Percentiles rank a stretch among this genome's conserved stretches.
These are phyloP conservation scores for Penicillium sp. DNA, from an alignment of 2,329 filamentous ascomycete species.

Conservation along the genomic window DNA sequence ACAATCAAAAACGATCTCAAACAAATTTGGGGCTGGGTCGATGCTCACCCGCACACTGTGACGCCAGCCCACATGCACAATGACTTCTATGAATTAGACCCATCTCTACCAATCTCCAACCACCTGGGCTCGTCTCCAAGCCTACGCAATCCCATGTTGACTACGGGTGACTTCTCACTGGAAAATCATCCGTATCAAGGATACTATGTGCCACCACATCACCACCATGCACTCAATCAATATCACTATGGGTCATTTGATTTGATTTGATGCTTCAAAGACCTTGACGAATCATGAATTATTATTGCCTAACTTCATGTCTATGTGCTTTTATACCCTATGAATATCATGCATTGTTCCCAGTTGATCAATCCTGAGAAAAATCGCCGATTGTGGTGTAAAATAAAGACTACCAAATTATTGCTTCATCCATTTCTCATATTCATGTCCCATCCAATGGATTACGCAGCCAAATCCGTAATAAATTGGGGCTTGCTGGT, in stretches of 20 bases:
- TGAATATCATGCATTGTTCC: neutral
- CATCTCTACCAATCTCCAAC: conserved; percentile 26
- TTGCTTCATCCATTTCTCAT: neutral
- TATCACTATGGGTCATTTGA: conserved; percentile 23
- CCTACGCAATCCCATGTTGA: conserved; percentile 68
- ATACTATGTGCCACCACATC: conserved; percentile 69
- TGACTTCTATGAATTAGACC: conserved; percentile 20
- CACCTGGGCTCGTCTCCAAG: conserved; percentile 41
- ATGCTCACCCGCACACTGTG: conserved; percentile 33
- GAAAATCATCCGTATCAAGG: conserved; percentile 79
- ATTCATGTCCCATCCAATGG: neutral
- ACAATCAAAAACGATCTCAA: conserved; percentile 71
- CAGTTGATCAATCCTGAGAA: neutral
- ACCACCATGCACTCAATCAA: conserved; percentile 36
- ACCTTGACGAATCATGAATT: conserved; percentile 2
- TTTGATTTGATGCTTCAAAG: neutral
- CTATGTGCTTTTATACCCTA: neutral
- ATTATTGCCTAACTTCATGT: neutral
- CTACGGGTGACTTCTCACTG: conserved; percentile 69
- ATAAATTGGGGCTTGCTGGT: neutral
- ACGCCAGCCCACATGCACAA: conserved; percentile 19
- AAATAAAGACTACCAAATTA: neutral
- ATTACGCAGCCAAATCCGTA: neutral
- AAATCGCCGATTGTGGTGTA: neutral
- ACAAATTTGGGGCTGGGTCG: conserved; percentile 71